A percentile compares a stretch with the other conserved stretches of the same genome.
These are phyloP conservation scores for Schoenoplectus triqueter DNA, from an alignment of 202 grass and related monocot genomes.

Conservation along the genomic window DNA sequence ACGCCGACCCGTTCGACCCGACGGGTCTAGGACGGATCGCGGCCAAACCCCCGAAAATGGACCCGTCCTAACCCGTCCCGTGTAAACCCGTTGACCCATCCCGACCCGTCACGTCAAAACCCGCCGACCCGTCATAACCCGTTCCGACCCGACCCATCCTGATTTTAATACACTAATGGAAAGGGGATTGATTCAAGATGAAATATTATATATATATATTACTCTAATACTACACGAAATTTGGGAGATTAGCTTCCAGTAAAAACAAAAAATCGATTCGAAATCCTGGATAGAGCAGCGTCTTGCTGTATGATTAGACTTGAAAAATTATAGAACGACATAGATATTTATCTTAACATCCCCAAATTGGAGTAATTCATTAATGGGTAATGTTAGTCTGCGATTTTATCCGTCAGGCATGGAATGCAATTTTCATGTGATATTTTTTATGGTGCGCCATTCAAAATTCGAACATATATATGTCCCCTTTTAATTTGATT, in stretches of 20 bases:
- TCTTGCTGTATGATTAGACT: constrained; percentile 5
- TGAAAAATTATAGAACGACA: neutral
- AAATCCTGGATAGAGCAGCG: neutral
- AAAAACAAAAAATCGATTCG: neutral
- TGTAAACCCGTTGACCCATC: no score
- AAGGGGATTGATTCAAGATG: neutral
- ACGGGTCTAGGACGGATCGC: no score
- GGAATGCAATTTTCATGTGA: neutral
- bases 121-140: no score
- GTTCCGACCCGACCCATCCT: no score
- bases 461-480: neutral
- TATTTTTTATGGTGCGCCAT: neutral
- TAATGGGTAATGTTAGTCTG: neutral
- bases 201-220: neutral
- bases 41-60: no score
- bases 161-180: no score
- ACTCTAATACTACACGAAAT: neutral
- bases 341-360: neutral
- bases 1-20: no score
- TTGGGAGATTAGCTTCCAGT: neutral
- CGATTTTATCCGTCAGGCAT: neutral
- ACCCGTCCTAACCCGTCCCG: no score
- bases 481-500: neutral
- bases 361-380: neutral
- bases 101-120: no score